Base-by-base conservation (phyloP, 495 filamentous ascomycete genomes). In the Aspergillus affinis region DNA sequence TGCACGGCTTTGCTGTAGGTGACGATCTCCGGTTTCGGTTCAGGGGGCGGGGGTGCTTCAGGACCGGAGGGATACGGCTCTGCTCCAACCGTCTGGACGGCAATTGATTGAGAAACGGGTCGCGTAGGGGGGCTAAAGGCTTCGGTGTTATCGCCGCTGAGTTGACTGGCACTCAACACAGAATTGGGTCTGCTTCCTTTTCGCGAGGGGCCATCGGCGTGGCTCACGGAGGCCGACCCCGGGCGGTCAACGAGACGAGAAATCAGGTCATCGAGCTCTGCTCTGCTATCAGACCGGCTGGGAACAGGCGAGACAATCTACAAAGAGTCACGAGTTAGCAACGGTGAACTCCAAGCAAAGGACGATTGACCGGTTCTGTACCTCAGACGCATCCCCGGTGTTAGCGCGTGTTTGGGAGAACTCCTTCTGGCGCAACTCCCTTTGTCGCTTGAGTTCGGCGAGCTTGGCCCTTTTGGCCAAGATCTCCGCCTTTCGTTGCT, bases 1-100 rank as follows among this genome's bases (percentile, higher is more conserved):
- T 98, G 95, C 26, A 98, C 92, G 15, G 84, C 91, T 77, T 96
- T 99, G 80, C 89, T 97, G 81, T 98, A 97, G 30, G 90, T 92
- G 67, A 93, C 87, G 20, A 92, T 77, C 72, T 97, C 92, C 45
- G 86, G 86, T 55, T 87, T 84, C 15, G 86, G 84, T 59, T 88
- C 87, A 58, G 89, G 86, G 60, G 91, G 78, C 8, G 84, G 88
- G 18, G 85, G 85, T 70, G 84, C 86, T 72, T 96, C 93, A 12
- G 71, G 56, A 71, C 86, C 90, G 51, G 89, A 86, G 29, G 85
- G 81, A 49, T 88, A 83, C 6, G 89, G 78, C 17, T 85, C 84
- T 4, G 91, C 81, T 21, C 84, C 83, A n/a, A 89, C 78, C 0
- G 83, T 90, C 67, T 92, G 88, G 69, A 75, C 88, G 75, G 80